A percentile compares a stretch with the other conserved stretches of the same genome.
Conservation (phyloP, 768 basidiomycete genomes). For the Agrocybe praecox region DNA sequence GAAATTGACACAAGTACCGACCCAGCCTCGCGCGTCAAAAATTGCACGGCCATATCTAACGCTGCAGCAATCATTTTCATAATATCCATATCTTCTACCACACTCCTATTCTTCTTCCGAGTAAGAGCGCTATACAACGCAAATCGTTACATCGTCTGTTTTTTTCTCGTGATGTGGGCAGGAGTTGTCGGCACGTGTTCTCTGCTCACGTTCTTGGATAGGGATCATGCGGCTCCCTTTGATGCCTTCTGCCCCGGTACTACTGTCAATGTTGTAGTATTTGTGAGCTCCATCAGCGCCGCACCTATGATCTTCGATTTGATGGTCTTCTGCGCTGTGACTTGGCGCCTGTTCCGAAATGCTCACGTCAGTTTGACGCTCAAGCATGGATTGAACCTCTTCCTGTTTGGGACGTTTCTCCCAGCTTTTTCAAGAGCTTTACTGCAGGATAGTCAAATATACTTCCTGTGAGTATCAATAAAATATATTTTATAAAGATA, state of each 20-base stretch:
- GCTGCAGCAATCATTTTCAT: background rate
- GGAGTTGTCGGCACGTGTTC: conserved; percentile 17
- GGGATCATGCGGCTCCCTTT: background rate
- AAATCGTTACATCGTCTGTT: conserved; percentile 15
- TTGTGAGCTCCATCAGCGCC: conserved; percentile 14
- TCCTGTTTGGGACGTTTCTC: conserved; percentile 24
- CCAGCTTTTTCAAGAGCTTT: conserved; percentile 27
- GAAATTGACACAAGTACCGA: background rate
- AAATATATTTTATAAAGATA: too few relatives aligned
- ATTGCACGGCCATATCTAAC: background rate
- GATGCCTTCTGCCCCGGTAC: background rate
- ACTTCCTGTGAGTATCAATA: conserved; percentile 29
- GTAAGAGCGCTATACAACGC: conserved; percentile 22
- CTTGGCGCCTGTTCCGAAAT: conserved; percentile 24
- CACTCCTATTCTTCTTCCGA: conserved; percentile 30
- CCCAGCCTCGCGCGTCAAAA: background rate
- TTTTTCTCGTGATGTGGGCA: conserved; percentile 30
- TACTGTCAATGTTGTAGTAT: conserved; percentile 4
- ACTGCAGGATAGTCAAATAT: conserved; percentile 31
- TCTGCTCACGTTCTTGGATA: background rate
- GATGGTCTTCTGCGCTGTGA: conserved; percentile 30
- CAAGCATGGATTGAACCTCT: conserved; percentile 7
- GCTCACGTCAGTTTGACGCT: conserved; percentile 3
- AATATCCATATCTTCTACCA: conserved; percentile 12
- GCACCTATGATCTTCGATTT: conserved; percentile 26